Percentiles rank a stretch among this genome's conserved stretches.
Conservation (phyloP, 1,284 basidiomycete species). For the Microbotryum intermedium region DNA sequence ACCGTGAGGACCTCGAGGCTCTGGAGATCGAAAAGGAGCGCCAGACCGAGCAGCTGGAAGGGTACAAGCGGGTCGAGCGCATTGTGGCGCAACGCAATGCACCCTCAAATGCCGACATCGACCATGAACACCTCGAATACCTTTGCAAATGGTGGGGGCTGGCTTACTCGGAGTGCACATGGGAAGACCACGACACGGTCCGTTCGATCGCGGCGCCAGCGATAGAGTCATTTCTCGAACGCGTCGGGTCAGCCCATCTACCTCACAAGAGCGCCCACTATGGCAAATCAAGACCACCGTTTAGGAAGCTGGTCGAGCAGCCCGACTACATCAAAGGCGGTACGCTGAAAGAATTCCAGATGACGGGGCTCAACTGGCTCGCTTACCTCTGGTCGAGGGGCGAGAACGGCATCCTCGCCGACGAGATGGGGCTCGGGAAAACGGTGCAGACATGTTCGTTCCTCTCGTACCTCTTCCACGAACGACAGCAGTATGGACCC, state of each 20-base stretch:
- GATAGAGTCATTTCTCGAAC: conserved; percentile 69
- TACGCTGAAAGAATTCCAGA: conserved; percentile 91
- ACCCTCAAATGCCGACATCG: conserved; percentile 49
- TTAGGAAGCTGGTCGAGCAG: conserved; percentile 79
- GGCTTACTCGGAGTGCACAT: conserved; percentile 91
- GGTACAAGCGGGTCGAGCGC: conserved; percentile 85
- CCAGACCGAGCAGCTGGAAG: conserved; percentile 79
- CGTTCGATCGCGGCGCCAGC: conserved; percentile 47
- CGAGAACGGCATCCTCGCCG: conserved; percentile 94
- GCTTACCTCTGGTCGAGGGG: conserved; percentile 91
- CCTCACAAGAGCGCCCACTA: conserved; percentile 78
- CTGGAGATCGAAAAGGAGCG: conserved; percentile 73
- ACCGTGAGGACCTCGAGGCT: conserved; percentile 81
- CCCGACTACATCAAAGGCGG: conserved; percentile 76
- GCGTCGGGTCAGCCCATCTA: conserved; percentile 70
- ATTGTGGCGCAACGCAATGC: conserved; percentile 74
- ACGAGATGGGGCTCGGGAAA: conserved; percentile 99
- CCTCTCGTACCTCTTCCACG: conserved; percentile 90
- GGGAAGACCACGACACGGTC: conserved; percentile 60
- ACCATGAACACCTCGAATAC: conserved; percentile 59
- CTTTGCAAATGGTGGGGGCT: conserved; percentile 97
- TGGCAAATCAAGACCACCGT: conserved; percentile 63
- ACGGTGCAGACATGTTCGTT: conserved; percentile 94
- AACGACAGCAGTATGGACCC: conserved; percentile 87
- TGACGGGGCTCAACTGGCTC: conserved; percentile 97